Conservation (phyloP, 345 rosid genomes). For the Brassica incana region DNA sequence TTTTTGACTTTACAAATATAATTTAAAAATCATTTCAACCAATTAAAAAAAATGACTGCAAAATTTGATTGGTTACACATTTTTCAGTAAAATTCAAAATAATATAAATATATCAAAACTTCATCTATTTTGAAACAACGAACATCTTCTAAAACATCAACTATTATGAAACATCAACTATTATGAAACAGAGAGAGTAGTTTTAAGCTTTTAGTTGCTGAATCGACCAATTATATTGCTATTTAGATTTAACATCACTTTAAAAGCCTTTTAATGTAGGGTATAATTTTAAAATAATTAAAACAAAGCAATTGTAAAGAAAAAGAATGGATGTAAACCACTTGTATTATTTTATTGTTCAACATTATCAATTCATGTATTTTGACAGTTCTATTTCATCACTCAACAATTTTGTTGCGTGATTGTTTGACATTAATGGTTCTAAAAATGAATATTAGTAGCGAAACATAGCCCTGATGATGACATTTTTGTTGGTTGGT, state of each 20-base stretch:
- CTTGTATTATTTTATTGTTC: background rate
- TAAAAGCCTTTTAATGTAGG: background rate
- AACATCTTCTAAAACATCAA: no score
- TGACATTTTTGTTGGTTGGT: background rate
- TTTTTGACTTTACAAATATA: no score
- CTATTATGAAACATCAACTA: no score
- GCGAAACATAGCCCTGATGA: background rate
- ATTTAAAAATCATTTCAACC: no score
- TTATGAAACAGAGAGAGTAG: no score
- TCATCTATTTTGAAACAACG: no score
- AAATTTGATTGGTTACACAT: no score
- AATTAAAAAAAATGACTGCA: no score
- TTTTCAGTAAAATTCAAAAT: no score
- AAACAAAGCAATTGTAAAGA: background rate
- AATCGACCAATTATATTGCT: background rate
- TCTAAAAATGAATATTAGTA: background rate
- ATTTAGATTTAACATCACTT: background rate
- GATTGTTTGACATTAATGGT: conserved; percentile 7
- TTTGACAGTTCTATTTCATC: background rate
- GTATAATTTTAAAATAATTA: background rate
- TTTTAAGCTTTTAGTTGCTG: background rate
- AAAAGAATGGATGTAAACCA: conserved; percentile 4
- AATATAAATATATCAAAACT: no score
- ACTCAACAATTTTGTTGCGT: background rate
- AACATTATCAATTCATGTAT: background rate